A percentile compares a stretch with the other conserved stretches of the same genome.
phyloP scores from a whole-genome alignment of 2,329 filamentous ascomycete species.

The Neobulgaria alba region DNA sequence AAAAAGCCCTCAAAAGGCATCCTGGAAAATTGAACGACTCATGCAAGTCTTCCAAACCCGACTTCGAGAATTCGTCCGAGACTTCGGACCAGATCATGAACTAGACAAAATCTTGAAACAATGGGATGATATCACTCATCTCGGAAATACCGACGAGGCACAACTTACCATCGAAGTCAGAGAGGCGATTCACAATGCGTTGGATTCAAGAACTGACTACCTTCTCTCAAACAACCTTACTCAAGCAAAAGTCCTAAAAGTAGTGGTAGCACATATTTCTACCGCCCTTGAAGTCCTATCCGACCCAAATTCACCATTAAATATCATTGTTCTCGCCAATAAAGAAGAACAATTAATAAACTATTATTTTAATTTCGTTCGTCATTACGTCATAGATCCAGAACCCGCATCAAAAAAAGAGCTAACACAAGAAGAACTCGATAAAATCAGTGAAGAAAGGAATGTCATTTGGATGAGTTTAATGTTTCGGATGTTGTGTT shows the following conservation, averaged over 20 bases:
- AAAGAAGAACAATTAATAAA: conserved; percentile 43
- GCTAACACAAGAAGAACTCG: conserved; percentile 14
- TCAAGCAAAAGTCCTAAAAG: conserved; percentile 19
- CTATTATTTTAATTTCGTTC: conserved; percentile 42
- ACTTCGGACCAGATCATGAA: background rate
- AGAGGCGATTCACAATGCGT: conserved; percentile 24
- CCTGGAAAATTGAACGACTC: conserved; percentile 23
- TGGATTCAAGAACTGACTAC: conserved; percentile 19
- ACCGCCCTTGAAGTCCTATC: conserved; percentile 37
- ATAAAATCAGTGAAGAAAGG: conserved; percentile 6
- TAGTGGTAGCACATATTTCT: conserved; percentile 22
- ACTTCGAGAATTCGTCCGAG: conserved; percentile 9
- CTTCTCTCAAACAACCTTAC: conserved; percentile 9
- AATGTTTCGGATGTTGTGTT: conserved; percentile 49
- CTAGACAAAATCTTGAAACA: conserved; percentile 10
- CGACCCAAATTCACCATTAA: conserved; percentile 30
- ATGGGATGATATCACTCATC: conserved; percentile 15
- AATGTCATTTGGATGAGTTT: conserved; percentile 45
- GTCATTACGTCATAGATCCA: conserved; percentile 31
- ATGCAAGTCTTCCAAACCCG: conserved; percentile 26
- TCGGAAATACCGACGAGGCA: conserved; percentile 16
- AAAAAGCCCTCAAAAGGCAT: conserved; percentile 15
- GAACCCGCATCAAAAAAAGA: background rate
- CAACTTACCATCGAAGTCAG: conserved; percentile 16
- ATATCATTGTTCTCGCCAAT: conserved; percentile 34